Conservation (phyloP, 192 early-diverging fungal genomes). For the Funneliformis mosseae region DNA sequence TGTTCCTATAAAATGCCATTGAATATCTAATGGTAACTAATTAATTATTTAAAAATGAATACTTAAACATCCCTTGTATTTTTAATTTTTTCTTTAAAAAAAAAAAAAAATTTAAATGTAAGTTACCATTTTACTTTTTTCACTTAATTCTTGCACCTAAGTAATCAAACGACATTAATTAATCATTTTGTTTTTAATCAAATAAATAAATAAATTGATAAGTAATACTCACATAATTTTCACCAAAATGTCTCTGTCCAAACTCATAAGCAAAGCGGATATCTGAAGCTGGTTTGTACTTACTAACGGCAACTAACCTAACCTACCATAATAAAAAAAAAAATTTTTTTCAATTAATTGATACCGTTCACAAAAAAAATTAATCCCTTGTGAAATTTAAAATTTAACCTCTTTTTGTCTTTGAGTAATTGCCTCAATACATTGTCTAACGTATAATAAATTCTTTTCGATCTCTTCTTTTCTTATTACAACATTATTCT, state of each 20-base stretch:
- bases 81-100: not conserved
- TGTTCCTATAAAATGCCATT: slow-evolving; percentile 97
- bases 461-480: slow-evolving; percentile 12
- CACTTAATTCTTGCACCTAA: slow-evolving; percentile 90
- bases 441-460: not conserved
- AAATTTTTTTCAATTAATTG: not conserved
- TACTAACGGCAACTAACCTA: slow-evolving; percentile 92
- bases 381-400: not conserved
- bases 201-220: slow-evolving; percentile 37
- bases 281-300: slow-evolving; percentile 86
- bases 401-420: not conserved
- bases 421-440: not conserved
- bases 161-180: not conserved
- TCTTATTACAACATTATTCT: not conserved
- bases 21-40: slow-evolving; percentile 82
- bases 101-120: not conserved
- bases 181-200: slow-evolving; percentile 11
- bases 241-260: slow-evolving; percentile 96
- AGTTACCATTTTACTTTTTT: slow-evolving; percentile 76
- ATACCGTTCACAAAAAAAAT: not conserved
- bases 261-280: slow-evolving; percentile 73
- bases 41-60: slow-evolving; percentile 16
- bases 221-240: slow-evolving; percentile 79
- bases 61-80: not conserved
- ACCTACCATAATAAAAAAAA: slow-evolving; percentile 32